These are phyloP conservation scores for Gentiana dahurica DNA, from an alignment of 257 asterid genomes.

Conservation along the genomic window DNA sequence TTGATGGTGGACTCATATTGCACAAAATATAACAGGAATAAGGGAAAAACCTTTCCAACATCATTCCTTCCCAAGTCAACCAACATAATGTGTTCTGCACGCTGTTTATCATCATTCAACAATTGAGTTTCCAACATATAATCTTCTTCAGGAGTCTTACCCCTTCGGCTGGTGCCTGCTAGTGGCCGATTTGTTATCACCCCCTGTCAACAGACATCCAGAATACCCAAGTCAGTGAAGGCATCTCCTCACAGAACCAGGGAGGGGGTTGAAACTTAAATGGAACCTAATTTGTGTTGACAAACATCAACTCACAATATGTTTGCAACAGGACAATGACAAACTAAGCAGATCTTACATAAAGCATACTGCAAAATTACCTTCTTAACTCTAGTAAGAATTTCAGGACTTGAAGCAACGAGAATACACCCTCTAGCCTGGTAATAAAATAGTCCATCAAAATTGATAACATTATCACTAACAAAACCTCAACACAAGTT, in stretches of 20 bases:
- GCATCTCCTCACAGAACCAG: background rate
- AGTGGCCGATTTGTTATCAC: slow-evolving; percentile 78
- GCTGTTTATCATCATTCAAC: slow-evolving; percentile 75
- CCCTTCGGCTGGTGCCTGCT: slow-evolving; percentile 97
- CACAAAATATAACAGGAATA: background rate
- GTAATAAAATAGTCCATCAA: background rate
- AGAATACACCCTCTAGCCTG: slow-evolving; percentile 95
- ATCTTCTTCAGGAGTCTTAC: slow-evolving; percentile 88
- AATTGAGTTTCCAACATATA: slow-evolving; percentile 82
- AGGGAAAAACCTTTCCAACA: slow-evolving; percentile 79
- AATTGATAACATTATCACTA: background rate
- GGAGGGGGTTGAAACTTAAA: background rate
- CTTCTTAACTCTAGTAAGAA: slow-evolving; percentile 88
- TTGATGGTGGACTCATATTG: too few species aligned
- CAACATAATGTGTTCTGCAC: slow-evolving; percentile 98
- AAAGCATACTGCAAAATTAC: slow-evolving; percentile 17
- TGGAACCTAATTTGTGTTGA: background rate
- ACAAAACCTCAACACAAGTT: slow-evolving; percentile 4
- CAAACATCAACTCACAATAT: too few species aligned
- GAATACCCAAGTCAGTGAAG: slow-evolving; percentile 6
- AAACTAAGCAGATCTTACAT: background rate
- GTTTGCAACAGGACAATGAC: background rate
- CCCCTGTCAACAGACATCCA: slow-evolving; percentile 35
- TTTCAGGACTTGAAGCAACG: slow-evolving; percentile 98
- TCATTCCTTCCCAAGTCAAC: slow-evolving; percentile 99